Conservation (phyloP, 768 basidiomycete genomes). For the Royoungia palumana region DNA sequence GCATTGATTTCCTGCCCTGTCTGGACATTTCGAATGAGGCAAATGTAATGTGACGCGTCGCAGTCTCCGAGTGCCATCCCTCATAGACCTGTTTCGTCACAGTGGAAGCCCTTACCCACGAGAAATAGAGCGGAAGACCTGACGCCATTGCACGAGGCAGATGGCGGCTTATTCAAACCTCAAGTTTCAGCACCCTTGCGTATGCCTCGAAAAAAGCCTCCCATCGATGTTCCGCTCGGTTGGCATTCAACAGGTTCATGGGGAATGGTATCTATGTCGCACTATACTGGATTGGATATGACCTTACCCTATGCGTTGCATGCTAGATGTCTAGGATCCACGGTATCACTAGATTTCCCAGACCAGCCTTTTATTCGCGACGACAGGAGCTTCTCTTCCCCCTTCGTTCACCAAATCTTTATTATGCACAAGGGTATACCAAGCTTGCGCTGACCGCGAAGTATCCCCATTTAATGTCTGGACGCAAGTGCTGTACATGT, state of each 20-base stretch:
- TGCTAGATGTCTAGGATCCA: conserved; percentile 10
- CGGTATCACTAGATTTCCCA: conserved; percentile 21
- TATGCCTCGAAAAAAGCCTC: conserved; percentile 14
- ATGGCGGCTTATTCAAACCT: conserved; percentile 1
- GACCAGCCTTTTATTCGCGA: conserved; percentile 16
- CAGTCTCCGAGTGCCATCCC: neutral
- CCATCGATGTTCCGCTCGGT: conserved; percentile 22
- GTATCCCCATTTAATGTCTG: conserved; percentile 45
- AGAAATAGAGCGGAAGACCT: conserved; percentile 33
- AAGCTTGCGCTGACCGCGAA: conserved; percentile 27
- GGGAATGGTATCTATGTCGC: conserved; percentile 19
- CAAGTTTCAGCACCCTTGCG: conserved; percentile 1
- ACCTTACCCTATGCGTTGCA: neutral
- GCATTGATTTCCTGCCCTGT: conserved; percentile 20
- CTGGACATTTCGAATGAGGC: conserved; percentile 31
- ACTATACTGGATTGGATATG: neutral
- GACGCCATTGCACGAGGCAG: conserved; percentile 13
- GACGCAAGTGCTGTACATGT: conserved; percentile 27
- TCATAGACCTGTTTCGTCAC: conserved; percentile 4
- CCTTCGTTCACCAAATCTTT: conserved; percentile 23
- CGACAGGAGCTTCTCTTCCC: conserved; percentile 22
- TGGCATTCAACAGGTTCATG: conserved; percentile 15
- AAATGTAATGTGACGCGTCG: conserved; percentile 18
- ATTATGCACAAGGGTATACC: conserved; percentile 20
- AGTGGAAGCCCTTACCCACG: conserved; percentile 28